Evolutionary conservation across 2,329 filamentous ascomycete species (phyloP).

Genomic region (Botrytis sinoallii): DNA sequence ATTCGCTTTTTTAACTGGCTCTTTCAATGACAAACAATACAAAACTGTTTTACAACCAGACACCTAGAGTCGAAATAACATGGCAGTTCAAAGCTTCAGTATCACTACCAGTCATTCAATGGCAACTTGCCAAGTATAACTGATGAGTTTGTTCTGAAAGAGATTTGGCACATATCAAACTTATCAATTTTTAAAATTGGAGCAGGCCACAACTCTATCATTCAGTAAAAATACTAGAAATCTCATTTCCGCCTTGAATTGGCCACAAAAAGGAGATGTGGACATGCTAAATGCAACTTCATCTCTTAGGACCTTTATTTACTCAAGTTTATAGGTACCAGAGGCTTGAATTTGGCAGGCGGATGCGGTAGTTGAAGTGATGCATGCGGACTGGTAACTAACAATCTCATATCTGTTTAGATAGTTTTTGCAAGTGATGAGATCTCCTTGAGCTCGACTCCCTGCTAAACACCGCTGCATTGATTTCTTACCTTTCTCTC

Average conservation of each 20-base stretch:
- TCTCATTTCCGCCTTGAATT: not conserved
- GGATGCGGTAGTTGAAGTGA: constrained; percentile 54
- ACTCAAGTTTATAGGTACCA: not conserved
- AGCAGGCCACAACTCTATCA: not conserved
- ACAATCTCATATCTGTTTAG: constrained; percentile 27
- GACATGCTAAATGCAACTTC: not conserved
- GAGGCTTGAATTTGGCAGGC: constrained; percentile 28
- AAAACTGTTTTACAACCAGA: not conserved
- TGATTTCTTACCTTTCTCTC: constrained; percentile 38
- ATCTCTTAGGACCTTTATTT: not conserved
- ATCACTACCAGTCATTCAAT: not conserved
- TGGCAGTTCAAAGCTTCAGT: not conserved
- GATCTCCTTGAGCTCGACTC: constrained; percentile 12
- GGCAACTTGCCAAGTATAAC: not conserved
- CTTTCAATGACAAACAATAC: not conserved
- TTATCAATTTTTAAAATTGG: not conserved
- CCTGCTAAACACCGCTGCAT: constrained; percentile 29
- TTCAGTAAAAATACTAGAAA: not conserved
- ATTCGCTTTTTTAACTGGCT: not conserved
- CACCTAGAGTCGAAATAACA: not conserved
- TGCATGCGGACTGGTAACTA: constrained; percentile 28
- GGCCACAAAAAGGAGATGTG: not conserved
- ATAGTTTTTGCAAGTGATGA: constrained; percentile 27
- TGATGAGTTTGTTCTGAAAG: not conserved
- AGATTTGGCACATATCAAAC: not conserved